Evolutionary conservation across 768 basidiomycete genomes (phyloP).

Genomic region (Leucogyrophana mollusca): DNA sequence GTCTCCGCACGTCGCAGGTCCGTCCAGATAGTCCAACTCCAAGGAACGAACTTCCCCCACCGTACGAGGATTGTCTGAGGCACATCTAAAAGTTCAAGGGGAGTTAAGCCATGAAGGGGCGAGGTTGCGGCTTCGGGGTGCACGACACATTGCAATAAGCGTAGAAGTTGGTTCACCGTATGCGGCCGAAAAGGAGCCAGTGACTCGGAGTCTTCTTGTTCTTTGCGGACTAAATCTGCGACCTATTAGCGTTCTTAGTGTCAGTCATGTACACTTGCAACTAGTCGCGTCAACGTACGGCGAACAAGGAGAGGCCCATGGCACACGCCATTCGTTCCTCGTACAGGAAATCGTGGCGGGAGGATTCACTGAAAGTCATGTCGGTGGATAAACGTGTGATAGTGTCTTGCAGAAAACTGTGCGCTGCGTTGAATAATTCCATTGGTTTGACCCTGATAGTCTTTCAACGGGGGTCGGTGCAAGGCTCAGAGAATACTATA

Average conservation of each 20-base stretch:
- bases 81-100: slow-evolving; percentile 31
- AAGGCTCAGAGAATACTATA: no score
- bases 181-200: slow-evolving; percentile 43
- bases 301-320: slow-evolving; percentile 35
- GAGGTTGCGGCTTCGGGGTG: slow-evolving; percentile 18
- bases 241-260: slow-evolving; percentile 13
- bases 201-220: background rate
- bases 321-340: slow-evolving; percentile 32
- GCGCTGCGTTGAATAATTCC: background rate
- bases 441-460: background rate
- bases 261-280: background rate
- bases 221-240: slow-evolving; percentile 13
- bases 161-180: slow-evolving; percentile 42
- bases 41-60: slow-evolving; percentile 57
- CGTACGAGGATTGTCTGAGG: slow-evolving; percentile 52
- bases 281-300: slow-evolving; percentile 22
- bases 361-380: no score
- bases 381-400: no score
- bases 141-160: slow-evolving; percentile 42
- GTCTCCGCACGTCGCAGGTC: slow-evolving; percentile 50
- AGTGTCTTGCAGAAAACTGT: background rate
- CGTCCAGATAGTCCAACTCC: slow-evolving; percentile 66
- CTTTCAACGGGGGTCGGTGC: slow-evolving; percentile 5
- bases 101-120: slow-evolving; percentile 8
- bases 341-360: slow-evolving; percentile 9